Evolutionary conservation across 305 asterid genomes (phyloP).

Genomic region (Fraxinus sp.): DNA sequence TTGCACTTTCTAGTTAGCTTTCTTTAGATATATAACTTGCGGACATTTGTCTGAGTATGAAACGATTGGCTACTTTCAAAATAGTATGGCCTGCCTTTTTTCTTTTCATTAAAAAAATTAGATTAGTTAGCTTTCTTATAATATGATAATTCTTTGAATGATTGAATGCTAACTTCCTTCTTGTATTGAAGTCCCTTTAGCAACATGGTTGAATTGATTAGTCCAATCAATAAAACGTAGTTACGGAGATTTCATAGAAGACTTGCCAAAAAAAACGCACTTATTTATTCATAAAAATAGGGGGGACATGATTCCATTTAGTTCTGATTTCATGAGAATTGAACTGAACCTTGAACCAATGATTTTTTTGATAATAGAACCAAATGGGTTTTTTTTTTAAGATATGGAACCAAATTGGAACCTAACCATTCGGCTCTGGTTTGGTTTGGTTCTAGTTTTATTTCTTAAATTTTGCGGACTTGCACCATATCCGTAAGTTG

Average conservation of each 20-base stretch:
- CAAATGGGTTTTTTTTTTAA: too few relatives aligned
- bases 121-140: background rate
- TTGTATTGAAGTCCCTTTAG: background rate
- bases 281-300: background rate
- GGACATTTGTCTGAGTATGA: background rate
- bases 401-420: too few relatives aligned
- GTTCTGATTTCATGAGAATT: too few relatives aligned
- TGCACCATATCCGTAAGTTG: too few relatives aligned
- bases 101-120: background rate
- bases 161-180: background rate
- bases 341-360: too few relatives aligned
- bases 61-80: background rate
- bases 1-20: background rate
- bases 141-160: background rate
- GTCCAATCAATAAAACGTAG: background rate
- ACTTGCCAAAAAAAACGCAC: background rate
- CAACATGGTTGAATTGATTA: background rate
- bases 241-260: background rate
- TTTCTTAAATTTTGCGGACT: too few relatives aligned
- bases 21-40: background rate
- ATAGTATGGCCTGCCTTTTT: background rate
- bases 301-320: too few relatives aligned
- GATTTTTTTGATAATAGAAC: too few relatives aligned
- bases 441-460: too few relatives aligned
- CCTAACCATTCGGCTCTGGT: too few relatives aligned